These are phyloP conservation scores for Eimeria necatrix DNA, from an alignment of 169 alveolate species.

Conservation along the genomic window DNA sequence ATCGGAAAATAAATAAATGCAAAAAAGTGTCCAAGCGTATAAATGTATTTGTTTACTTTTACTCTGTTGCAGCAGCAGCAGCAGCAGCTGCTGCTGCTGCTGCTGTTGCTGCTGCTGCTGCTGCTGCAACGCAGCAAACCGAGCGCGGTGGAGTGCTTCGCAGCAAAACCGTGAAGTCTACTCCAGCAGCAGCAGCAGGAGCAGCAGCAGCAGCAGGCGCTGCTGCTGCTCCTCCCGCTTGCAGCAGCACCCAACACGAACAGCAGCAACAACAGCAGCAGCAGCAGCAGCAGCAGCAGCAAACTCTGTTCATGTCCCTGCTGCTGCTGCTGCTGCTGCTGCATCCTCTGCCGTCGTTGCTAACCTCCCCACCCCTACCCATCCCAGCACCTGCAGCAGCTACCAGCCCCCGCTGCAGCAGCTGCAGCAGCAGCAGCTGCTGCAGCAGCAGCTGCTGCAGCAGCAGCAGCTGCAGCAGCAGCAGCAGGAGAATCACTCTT, in stretches of 20 bases:
- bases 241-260: too few species aligned
- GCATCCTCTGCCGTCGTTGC: too few species aligned
- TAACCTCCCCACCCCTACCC: too few species aligned
- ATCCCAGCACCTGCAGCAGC: background rate
- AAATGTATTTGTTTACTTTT: background rate
- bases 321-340: background rate
- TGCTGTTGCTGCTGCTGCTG: background rate
- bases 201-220: too few species aligned
- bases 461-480: constrained; percentile 1
- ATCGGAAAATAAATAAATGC: background rate
- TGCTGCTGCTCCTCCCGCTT: too few species aligned
- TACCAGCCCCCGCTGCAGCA: background rate
- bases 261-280: background rate
- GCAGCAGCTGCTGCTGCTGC: background rate
- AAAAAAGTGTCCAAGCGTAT: background rate
- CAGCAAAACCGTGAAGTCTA: too few species aligned
- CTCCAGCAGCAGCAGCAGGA: too few species aligned
- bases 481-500: background rate
- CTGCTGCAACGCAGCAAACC: background rate
- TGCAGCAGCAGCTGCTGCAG: background rate
- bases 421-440: background rate
- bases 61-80: background rate
- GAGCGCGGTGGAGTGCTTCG: too few species aligned
- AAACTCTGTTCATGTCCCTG: too few species aligned
- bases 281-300: background rate